A percentile compares a stretch with the other conserved stretches of the same genome.
phyloP scores from a whole-genome alignment of 176 grass and related monocot species.

The Musa acuminata region DNA sequence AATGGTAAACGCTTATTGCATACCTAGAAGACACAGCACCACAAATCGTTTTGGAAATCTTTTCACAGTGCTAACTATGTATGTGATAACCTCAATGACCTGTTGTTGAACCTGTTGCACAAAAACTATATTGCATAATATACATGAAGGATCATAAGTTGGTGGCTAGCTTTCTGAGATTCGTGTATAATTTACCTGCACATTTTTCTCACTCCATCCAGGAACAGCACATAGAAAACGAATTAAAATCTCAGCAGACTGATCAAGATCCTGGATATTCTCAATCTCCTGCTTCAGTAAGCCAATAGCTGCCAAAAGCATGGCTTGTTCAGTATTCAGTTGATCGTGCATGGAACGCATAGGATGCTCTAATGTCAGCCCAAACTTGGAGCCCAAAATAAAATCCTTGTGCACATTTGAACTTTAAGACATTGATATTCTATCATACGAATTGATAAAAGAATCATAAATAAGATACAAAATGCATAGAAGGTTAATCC shows the following conservation, averaged over 20 bases:
- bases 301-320: slow-evolving; percentile 52
- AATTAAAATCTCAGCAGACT: slow-evolving; percentile 72
- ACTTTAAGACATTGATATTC: no score
- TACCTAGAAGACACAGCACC: slow-evolving; percentile 71
- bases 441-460: no score
- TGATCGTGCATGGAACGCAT: not conserved
- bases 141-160: slow-evolving; percentile 11
- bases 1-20: not conserved
- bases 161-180: slow-evolving; percentile 8
- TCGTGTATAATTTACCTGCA: slow-evolving; percentile 50
- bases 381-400: not conserved
- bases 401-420: no score
- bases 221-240: slow-evolving; percentile 87
- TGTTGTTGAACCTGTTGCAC: slow-evolving; percentile 88
- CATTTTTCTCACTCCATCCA: slow-evolving; percentile 95
- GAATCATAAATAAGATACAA: not conserved
- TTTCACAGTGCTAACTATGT: slow-evolving; percentile 72
- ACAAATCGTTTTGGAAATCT: slow-evolving; percentile 83
- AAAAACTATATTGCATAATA: slow-evolving; percentile 14
- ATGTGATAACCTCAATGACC: slow-evolving; percentile 77
- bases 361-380: not conserved
- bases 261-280: slow-evolving; percentile 67
- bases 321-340: not conserved
- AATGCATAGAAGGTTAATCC: no score
- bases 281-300: slow-evolving; percentile 74